Conservation (phyloP, 768 basidiomycete species). For the Leccinum broughii region DNA sequence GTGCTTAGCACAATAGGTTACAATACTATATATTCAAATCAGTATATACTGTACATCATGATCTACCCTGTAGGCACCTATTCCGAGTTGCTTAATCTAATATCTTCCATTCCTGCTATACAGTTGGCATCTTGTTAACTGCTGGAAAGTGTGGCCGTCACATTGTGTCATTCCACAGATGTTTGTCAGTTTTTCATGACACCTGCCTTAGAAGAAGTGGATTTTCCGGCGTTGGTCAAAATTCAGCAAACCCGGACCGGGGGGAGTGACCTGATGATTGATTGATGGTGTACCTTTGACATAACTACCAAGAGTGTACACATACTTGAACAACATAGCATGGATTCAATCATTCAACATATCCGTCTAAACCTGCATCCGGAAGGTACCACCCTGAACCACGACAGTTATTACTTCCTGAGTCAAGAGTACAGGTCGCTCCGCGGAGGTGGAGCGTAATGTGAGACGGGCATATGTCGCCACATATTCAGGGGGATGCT, state of each 20-base stretch:
- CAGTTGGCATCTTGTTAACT: too few species aligned
- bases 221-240: neutral
- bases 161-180: too few species aligned
- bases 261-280: neutral
- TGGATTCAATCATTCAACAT: neutral
- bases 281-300: neutral
- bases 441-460: neutral
- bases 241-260: neutral
- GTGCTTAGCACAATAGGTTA: too few species aligned
- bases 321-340: neutral
- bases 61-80: too few species aligned
- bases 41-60: too few species aligned
- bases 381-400: neutral
- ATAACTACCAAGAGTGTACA: neutral
- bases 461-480: neutral
- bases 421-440: neutral
- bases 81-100: too few species aligned
- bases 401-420: neutral
- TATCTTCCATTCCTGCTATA: too few species aligned
- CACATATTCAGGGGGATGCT: neutral
- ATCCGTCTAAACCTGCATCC: neutral
- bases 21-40: too few species aligned
- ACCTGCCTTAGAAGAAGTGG: neutral
- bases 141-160: too few species aligned
- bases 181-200: too few species aligned